Percentiles rank a stretch among this genome's conserved stretches.
Evolutionary conservation across 2,329 filamentous ascomycete genomes (phyloP).

Genomic region (Aspergillus udagawae): DNA sequence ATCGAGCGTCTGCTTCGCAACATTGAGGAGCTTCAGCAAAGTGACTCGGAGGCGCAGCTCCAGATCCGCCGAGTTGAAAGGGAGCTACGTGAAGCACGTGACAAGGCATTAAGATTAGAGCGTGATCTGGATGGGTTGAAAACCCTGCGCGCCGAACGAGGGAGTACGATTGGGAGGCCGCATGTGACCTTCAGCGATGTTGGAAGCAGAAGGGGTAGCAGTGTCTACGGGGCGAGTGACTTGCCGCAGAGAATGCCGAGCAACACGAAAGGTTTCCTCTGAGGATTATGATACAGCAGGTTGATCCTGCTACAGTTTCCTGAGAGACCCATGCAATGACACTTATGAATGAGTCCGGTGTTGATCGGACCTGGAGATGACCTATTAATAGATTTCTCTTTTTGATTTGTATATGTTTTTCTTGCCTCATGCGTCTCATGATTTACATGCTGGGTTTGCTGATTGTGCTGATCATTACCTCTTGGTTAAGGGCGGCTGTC

Average conservation of each 20-base stretch:
- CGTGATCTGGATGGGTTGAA: conserved; percentile 84
- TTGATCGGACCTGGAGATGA: neutral
- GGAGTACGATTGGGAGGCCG: conserved; percentile 29
- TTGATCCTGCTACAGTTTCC: conserved; percentile 13
- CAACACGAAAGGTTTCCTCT: conserved; percentile 76
- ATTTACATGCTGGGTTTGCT: conserved; percentile 2
- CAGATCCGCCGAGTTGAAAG: conserved; percentile 80
- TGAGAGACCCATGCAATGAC: neutral
- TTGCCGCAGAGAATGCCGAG: conserved; percentile 65
- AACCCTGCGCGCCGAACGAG: conserved; percentile 61
- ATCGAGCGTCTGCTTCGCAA: conserved; percentile 81
- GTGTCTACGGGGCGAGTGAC: conserved; percentile 42
- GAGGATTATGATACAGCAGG: conserved; percentile 14
- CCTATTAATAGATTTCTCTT: neutral
- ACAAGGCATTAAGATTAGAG: conserved; percentile 77
- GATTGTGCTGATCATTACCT: neutral
- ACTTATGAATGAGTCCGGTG: neutral
- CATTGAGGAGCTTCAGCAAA: conserved; percentile 90
- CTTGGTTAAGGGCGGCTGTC: neutral
- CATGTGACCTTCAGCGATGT: conserved; percentile 36
- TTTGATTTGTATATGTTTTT: neutral
- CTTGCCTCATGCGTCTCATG: neutral
- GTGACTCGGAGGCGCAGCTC: conserved; percentile 77
- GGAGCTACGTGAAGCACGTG: conserved; percentile 82
- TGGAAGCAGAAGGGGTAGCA: conserved; percentile 38